Evolutionary conservation across 1,139 yeast species (phyloP), one percentile per base, ranked within the genome.

Genomic region (Williopsis jadinii): DNA sequence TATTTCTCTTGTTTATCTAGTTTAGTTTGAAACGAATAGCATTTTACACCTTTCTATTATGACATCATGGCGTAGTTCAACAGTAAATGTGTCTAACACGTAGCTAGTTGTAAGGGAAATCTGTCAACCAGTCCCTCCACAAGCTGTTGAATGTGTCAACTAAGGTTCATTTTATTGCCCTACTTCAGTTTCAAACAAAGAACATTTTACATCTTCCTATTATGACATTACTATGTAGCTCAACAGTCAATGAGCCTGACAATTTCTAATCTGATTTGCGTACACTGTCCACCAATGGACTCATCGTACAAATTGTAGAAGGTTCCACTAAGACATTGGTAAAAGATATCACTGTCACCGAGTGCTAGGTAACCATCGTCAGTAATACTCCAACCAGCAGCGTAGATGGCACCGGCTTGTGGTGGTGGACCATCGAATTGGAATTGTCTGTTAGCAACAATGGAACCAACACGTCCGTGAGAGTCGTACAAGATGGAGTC

Each of bases 401-500:
- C 92, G 66, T 79, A 82, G 64, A 83, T 78, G 53, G 88, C 75
- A 64, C 92, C 94, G 46, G 90, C 88, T 72, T 83, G 94, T 56
- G 90, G 90, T 66, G 88, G 87, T 54, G 92, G 92, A 63, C 90
- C 90, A 60, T 82, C 92, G 58, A 82, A 82, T 70, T 82, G 92
- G 81, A 82, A 81, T 71, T 82, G 92, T 69, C 82, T 75, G 80
- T 82, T 81, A 48, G 88, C 84, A 54, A 83, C 92, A 63, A 82
- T 81, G 44, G 87, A 78, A 59, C 90, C 90, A 54, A 82, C 68
- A 75, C 92, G 79, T 45, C 85, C 85, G 44, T 66, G 53, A 39
- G 73, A 58, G 58, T 82, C 92, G 35, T 66, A 71, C 61, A 82
- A 70, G 49, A 77, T 58, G 50, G 77, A 66, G 37, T 59, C 71